Evolutionary conservation across 2,329 filamentous ascomycete species (phyloP).

Genomic region (Colletotrichum tanaceti): DNA sequence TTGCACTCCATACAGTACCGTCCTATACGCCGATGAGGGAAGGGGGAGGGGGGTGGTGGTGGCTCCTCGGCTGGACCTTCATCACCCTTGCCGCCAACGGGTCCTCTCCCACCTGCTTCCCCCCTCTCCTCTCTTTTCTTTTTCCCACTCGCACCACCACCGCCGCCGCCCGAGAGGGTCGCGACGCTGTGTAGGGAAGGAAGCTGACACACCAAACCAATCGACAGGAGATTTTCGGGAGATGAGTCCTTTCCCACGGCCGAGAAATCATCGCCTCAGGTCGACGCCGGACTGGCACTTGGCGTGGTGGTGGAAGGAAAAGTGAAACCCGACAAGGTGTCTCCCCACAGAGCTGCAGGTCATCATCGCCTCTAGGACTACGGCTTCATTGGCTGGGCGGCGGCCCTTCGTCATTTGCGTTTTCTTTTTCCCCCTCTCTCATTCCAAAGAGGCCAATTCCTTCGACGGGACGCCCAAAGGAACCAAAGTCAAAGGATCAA

Average conservation of each 20-base stretch:
- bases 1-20: too few species aligned
- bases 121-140: slow-evolving; percentile 12
- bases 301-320: slow-evolving; percentile 42
- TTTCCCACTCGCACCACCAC: slow-evolving; percentile 6
- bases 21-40: slow-evolving; percentile 14
- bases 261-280: slow-evolving; percentile 31
- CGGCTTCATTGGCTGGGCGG: slow-evolving; percentile 27
- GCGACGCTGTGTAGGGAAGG: slow-evolving; percentile 11
- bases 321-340: slow-evolving; percentile 26
- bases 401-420: slow-evolving; percentile 37
- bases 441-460: slow-evolving; percentile 22
- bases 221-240: slow-evolving; percentile 41
- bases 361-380: slow-evolving; percentile 39
- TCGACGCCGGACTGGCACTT: slow-evolving; percentile 40
- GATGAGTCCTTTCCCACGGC: slow-evolving; percentile 40
- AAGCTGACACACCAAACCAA: slow-evolving; percentile 29
- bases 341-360: slow-evolving; percentile 38
- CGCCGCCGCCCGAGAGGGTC: slow-evolving; percentile 5
- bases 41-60: too few species aligned
- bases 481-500: slow-evolving; percentile 5
- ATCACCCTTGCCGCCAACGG: slow-evolving; percentile 13
- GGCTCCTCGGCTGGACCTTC: slow-evolving; percentile 5
- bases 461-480: slow-evolving; percentile 16
- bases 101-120: not conserved
- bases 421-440: slow-evolving; percentile 25